Evolutionary conservation across 139 green algal species (phyloP), one percentile per base, ranked within the genome.

Genomic region (Coelastrella sp.): DNA sequence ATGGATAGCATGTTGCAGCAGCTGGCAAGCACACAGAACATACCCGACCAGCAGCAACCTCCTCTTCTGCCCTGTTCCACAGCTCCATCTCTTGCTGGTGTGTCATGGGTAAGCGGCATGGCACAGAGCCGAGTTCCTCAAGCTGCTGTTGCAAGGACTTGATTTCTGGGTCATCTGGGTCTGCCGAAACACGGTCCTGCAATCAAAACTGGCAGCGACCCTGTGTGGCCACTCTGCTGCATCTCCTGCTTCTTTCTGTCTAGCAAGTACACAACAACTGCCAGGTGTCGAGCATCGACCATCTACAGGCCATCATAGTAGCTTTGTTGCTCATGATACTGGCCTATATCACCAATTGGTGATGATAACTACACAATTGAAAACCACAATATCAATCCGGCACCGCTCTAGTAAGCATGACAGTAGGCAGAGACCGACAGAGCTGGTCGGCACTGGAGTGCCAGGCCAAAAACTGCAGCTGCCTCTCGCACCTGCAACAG

Each of bases 131-230:
- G 64, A 95, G 88, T 73, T 89, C 84, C 58, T 56, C n/a, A 17
- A 92, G 89, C 57, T 89, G 80, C 61, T 92, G 85, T 84, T 92
- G 71, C 60, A 94, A 74, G 23, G 87, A 68, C 54, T 61, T 23
- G 5, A 89, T 74, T 20, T 91, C 68, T 19, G 92, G 92, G 66
- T 93, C 90, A 23, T 86, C 73, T 5, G 92, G 90, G 81, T 94
- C 90, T 4, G 90, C 81, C 4, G 92, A 94, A 8, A 92, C 88
- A 5, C 93, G 92, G 32, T 87, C 82, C 89, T 93, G 89, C 84
- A 81, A 57, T 23, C 32, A 47, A 47, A 0, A 47, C 32, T 47
- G 32, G 32, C 32, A 47, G 32, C 32, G 1, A 47, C 32, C 32
- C 32, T 47, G 32, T 47, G 32, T 47, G 32, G 32, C 32, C 32